Evolutionary conservation across 257 asterid species (phyloP).

Genomic region (Lithospermum erythrorhizon): DNA sequence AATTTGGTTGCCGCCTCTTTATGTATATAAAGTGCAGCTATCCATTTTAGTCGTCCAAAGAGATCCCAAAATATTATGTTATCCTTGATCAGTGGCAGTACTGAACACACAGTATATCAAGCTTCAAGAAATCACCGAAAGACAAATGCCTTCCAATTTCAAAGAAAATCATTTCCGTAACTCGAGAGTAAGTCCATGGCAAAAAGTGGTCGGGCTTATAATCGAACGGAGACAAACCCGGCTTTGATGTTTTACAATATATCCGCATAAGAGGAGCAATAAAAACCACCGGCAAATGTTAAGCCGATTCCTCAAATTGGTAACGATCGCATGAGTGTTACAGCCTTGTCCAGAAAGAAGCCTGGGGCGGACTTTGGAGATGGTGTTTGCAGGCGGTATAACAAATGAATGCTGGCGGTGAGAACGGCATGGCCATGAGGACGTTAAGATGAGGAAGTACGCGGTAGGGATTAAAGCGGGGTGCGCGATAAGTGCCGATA

Average conservation of each 20-base stretch:
- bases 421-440: no score
- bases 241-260: constrained; percentile 77
- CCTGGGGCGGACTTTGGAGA: no score
- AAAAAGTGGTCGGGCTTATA: constrained; percentile 74
- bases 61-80: constrained; percentile 56
- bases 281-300: no score
- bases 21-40: constrained; percentile 31
- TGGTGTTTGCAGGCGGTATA: no score
- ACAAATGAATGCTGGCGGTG: no score
- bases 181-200: constrained; percentile 46
- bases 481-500: no score
- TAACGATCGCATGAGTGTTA: no score
- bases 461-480: no score
- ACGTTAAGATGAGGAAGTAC: no score
- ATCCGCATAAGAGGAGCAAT: constrained; percentile 49
- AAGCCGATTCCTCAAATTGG: no score
- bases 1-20: constrained; percentile 44
- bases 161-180: constrained; percentile 70
- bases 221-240: constrained; percentile 97
- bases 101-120: constrained; percentile 95
- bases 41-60: constrained; percentile 49
- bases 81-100: constrained; percentile 97
- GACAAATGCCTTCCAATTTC: constrained; percentile 59
- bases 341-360: no score
- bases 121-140: constrained; percentile 42